A percentile compares a stretch with the other conserved stretches of the same genome.
Evolutionary conservation across 441 rosid species (phyloP).

Genomic region (Syzygium syzygioides): DNA sequence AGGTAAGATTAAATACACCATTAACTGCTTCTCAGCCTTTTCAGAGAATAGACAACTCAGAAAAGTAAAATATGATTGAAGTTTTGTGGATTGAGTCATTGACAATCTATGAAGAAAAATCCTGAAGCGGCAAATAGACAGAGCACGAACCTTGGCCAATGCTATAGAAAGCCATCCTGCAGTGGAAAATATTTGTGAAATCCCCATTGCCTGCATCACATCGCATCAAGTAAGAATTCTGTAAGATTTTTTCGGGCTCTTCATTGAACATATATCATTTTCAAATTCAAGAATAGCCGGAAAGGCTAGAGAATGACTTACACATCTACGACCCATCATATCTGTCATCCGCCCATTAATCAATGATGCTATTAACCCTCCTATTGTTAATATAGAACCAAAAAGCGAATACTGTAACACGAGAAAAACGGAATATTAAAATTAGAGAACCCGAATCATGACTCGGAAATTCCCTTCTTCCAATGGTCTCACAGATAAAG

Average conservation of each 20-base stretch:
- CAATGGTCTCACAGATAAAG: background rate
- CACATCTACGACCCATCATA: constrained; percentile 54
- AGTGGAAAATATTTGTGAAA: constrained; percentile 42
- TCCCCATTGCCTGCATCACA: constrained; percentile 57
- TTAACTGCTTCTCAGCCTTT: background rate
- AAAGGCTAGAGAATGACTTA: constrained; percentile 7
- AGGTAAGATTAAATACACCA: background rate
- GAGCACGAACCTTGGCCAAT: constrained; percentile 25
- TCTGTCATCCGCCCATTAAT: constrained; percentile 58
- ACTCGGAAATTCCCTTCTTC: background rate
- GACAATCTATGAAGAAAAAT: background rate
- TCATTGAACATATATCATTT: background rate
- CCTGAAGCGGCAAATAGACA: background rate
- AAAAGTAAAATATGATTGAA: background rate
- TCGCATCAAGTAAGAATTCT: background rate
- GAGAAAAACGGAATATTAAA: background rate
- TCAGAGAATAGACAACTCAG: background rate
- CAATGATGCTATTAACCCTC: constrained; percentile 67
- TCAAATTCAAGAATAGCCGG: background rate
- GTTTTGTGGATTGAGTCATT: background rate
- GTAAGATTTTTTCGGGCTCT: too few relatives aligned
- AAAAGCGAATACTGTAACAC: constrained; percentile 56
- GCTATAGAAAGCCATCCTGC: constrained; percentile 58
- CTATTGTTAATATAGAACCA: constrained; percentile 65
- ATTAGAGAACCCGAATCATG: background rate